Evolutionary conservation across 164 flowering plant genomes (phyloP).

Genomic region (Tinospora cordifolia): DNA sequence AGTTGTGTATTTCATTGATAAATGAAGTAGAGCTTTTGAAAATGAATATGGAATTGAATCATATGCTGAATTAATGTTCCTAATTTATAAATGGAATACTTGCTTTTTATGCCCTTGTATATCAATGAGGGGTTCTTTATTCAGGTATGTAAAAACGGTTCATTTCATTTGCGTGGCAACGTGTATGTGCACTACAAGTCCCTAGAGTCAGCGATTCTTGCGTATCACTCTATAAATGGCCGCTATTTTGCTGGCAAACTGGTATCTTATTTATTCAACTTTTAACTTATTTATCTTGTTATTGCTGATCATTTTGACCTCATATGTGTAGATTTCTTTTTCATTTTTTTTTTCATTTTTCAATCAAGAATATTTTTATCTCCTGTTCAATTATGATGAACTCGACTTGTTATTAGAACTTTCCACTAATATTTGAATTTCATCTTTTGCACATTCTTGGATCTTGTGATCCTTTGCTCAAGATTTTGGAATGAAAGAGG

Average conservation of each 20-base stretch:
- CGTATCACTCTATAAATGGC: slow-evolving; percentile 63
- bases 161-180: slow-evolving; percentile 91
- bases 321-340: not conserved
- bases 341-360: not conserved
- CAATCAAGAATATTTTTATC: not conserved
- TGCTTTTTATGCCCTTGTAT: not conserved
- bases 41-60: too few relatives aligned
- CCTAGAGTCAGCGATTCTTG: slow-evolving; percentile 72
- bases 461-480: not conserved
- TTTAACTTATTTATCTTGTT: not conserved
- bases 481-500: not conserved
- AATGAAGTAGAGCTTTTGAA: too few relatives aligned
- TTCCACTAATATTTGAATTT: not conserved
- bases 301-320: not conserved
- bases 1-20: too few relatives aligned
- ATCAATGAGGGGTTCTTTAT: slow-evolving; percentile 2
- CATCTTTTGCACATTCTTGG: not conserved
- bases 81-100: not conserved
- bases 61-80: too few relatives aligned
- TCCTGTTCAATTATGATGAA: not conserved
- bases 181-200: slow-evolving; percentile 81
- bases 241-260: slow-evolving; percentile 94
- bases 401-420: not conserved
- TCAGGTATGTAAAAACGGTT: slow-evolving; percentile 91
- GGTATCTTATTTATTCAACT: slow-evolving; percentile 35